These are phyloP conservation scores for Hydrangea macrophylla DNA, from an alignment of 148 eudicot species.

Conservation along the genomic window DNA sequence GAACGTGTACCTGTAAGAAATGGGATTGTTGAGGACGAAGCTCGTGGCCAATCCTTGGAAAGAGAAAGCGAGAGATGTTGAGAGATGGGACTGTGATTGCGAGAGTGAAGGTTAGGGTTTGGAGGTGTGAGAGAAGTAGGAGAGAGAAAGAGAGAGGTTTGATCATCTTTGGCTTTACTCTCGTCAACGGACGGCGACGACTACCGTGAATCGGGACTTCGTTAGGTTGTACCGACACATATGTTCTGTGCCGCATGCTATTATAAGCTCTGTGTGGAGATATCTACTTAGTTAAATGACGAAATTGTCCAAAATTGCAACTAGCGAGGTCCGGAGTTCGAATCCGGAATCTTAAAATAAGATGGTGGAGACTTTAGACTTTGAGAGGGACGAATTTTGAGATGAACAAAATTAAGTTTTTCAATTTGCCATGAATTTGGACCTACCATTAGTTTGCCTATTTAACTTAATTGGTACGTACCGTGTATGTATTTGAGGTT, in stretches of 20 bases:
- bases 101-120: conserved; percentile 13
- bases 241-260: neutral
- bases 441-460: no score
- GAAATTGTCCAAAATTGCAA: no score
- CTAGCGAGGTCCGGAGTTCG: no score
- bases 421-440: no score
- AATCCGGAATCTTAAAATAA: no score
- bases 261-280: neutral
- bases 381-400: no score
- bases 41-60: conserved; percentile 24
- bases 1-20: conserved; percentile 25
- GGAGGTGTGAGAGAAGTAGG: conserved; percentile 10
- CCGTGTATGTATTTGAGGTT: no score
- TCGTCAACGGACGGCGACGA: conserved; percentile 7
- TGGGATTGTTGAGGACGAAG: conserved; percentile 27
- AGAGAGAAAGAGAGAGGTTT: neutral
- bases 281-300: neutral
- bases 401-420: no score
- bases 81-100: conserved; percentile 17
- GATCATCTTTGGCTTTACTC: neutral
- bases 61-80: conserved; percentile 43
- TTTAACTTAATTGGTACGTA: no score
- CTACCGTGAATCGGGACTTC: neutral
- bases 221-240: neutral
- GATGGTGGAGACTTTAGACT: no score